Base-by-base conservation (phyloP, 2,329 filamentous ascomycete genomes). In the Dactylonectria macrodidyma region DNA sequence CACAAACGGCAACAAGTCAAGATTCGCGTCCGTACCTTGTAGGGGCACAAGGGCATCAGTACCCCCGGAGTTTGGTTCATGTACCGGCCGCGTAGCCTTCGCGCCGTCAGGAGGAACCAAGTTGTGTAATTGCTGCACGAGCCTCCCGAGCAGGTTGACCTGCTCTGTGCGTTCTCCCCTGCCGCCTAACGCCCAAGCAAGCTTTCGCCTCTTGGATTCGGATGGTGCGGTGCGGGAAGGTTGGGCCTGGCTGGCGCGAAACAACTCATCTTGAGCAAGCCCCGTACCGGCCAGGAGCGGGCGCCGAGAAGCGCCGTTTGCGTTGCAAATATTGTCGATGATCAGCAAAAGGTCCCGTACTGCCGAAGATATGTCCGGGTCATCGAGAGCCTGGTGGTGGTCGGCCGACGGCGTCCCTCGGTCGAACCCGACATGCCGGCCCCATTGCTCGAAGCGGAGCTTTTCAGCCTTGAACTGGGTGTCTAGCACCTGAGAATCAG, bases 21-120 rank as follows among this genome's bases (percentile, higher is more conserved):
- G 19, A 19, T 19, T 36, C 6, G 11, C 34, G 6, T 36, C 11
- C 34, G 11, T 7, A 36, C 36, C 36, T 38, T 38, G 36, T 38
- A 8, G 6, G 10, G 5, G 36, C 38, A 14, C 38, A 41, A 16
- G 38, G 12, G 12, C 12, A 16, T 41, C 26, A 30, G 38, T 41
- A 16, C 38, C 11, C 38, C 38, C 12, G 38, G 11, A 41, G 38
- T 41, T 16, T 24, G n/a, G 46, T 48, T n/a, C 46, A 24, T 9
- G 46, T 48, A 24, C 46, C 46, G 22, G 46, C 24, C 48, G 22
- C 3, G 48, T 52, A 33, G 10, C 30, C 48, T 33, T 12, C 48
- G 14, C 48, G 33, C 51, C 33, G 16, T 38, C 51, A 38, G 51
- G 51, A 55, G 51, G 51, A 36, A 55, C 51, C 33, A 55, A 55